These are phyloP conservation scores for Candida maesae DNA, from an alignment of 805 yeast genomes.

Conservation along the genomic window DNA sequence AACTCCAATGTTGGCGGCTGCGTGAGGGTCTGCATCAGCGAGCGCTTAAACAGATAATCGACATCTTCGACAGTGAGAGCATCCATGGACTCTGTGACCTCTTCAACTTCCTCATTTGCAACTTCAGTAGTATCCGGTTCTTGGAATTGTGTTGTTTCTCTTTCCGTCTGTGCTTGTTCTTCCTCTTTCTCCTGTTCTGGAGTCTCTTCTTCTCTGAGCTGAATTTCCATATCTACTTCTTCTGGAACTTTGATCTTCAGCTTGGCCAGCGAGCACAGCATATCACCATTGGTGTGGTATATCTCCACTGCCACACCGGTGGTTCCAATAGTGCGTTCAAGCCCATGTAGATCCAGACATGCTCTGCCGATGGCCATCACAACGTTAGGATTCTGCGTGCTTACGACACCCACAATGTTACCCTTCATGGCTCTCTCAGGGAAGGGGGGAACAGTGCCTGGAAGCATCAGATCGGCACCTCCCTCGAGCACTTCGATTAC, in stretches of 20 bases:
- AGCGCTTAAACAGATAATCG: conserved; percentile 69
- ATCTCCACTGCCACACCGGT: conserved; percentile 78
- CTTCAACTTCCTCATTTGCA: conserved; percentile 16
- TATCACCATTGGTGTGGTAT: conserved; percentile 66
- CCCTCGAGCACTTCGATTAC: conserved; percentile 66
- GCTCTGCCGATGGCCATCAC: conserved; percentile 72
- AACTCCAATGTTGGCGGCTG: conserved; percentile 44
- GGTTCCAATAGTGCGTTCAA: conserved; percentile 49
- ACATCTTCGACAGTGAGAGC: conserved; percentile 56
- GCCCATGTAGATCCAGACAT: conserved; percentile 40
- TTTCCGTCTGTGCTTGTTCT: conserved; percentile 6
- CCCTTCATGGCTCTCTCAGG: conserved; percentile 41
- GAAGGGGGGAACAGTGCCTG: conserved; percentile 62
- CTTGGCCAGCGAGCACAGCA: conserved; percentile 49
- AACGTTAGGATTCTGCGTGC: conserved; percentile 54
- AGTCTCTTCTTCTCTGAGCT: conserved; percentile 17
- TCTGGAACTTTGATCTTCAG: conserved; percentile 41
- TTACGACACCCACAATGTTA: conserved; percentile 66
- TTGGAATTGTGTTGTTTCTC: conserved; percentile 1
- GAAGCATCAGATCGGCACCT: conserved; percentile 82
- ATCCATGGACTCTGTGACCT: conserved; percentile 4
- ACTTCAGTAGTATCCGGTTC: no score
- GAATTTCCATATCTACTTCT: conserved; percentile 28
- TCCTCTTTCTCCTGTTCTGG: conserved; percentile 11
- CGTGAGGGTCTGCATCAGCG: conserved; percentile 67